Evolutionary conservation across 768 basidiomycete species (phyloP).

Genomic region (Phaeotremella skinneri): DNA sequence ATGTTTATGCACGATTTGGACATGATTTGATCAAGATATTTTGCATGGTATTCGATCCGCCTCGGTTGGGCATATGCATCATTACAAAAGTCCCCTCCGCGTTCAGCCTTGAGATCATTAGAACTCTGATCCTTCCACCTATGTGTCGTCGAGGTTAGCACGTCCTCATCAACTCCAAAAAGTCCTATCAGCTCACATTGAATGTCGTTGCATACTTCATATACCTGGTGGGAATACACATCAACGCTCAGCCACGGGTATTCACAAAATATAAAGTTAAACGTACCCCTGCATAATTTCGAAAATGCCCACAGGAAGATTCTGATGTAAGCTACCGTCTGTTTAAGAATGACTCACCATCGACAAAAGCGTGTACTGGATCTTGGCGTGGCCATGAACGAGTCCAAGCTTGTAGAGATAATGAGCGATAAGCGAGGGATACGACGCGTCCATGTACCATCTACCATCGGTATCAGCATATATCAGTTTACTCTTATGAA

Average conservation of each 20-base stretch:
- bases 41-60: not conserved
- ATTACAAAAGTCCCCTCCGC: not conserved
- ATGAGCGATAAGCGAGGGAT: constrained; percentile 84
- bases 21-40: not conserved
- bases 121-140: constrained; percentile 45
- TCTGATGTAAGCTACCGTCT: constrained; percentile 29
- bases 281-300: constrained; percentile 83
- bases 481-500: constrained; percentile 69
- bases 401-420: constrained; percentile 91
- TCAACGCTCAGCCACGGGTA: not conserved
- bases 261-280: not conserved
- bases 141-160: not conserved
- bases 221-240: constrained; percentile 43
- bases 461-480: constrained; percentile 13
- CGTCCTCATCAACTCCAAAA: not conserved
- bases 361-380: constrained; percentile 85
- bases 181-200: constrained; percentile 58
- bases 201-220: constrained; percentile 82
- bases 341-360: constrained; percentile 60
- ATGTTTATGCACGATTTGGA: not conserved
- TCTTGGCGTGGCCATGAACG: constrained; percentile 89
- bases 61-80: not conserved
- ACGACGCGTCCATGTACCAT: constrained; percentile 58
- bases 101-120: constrained; percentile 8
- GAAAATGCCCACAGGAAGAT: constrained; percentile 76